These are phyloP conservation scores for Fomitopsis betulina DNA, from an alignment of 1,284 basidiomycete genomes.

Conservation along the genomic window DNA sequence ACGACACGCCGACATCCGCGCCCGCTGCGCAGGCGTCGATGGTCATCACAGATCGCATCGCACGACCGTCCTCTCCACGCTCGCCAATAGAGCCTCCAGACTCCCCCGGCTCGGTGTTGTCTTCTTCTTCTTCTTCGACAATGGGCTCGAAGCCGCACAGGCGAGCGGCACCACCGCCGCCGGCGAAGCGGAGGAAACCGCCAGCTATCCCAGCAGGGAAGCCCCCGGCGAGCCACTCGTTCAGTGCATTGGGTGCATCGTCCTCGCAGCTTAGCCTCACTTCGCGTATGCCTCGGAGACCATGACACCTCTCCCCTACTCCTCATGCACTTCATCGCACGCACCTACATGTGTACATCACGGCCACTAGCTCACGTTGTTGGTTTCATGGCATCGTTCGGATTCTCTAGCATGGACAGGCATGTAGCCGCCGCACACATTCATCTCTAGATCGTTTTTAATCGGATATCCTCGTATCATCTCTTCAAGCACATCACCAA, in stretches of 20 bases:
- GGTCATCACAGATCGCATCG: not conserved
- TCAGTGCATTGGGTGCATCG: not conserved
- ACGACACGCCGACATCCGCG: constrained; percentile 12
- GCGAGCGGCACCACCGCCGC: constrained; percentile 48
- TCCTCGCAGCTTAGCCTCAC: constrained; percentile 6
- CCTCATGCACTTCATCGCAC: not conserved
- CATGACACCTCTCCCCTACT: not conserved
- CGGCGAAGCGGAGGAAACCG: constrained; percentile 54
- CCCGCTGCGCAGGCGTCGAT: constrained; percentile 15
- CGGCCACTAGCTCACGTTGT: not conserved
- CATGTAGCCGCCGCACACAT: not conserved
- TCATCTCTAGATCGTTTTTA: not conserved
- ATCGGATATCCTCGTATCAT: not conserved
- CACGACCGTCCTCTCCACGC: constrained; percentile 14
- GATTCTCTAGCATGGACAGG: not conserved
- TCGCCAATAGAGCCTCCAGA: constrained; percentile 11
- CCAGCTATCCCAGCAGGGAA: constrained; percentile 53
- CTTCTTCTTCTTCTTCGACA: constrained; percentile 11
- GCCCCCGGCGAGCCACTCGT: not conserved
- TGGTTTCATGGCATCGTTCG: not conserved
- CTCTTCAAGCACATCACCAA: constrained; percentile 7
- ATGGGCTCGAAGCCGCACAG: constrained; percentile 22
- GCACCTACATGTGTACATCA: not conserved
- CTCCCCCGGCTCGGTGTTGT: constrained; percentile 7
- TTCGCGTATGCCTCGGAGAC: not conserved